Percentiles rank a stretch among this genome's conserved stretches.
These are phyloP conservation scores for Vigna nakashimae DNA, from an alignment of 306 rosid genomes.

Conservation along the genomic window DNA sequence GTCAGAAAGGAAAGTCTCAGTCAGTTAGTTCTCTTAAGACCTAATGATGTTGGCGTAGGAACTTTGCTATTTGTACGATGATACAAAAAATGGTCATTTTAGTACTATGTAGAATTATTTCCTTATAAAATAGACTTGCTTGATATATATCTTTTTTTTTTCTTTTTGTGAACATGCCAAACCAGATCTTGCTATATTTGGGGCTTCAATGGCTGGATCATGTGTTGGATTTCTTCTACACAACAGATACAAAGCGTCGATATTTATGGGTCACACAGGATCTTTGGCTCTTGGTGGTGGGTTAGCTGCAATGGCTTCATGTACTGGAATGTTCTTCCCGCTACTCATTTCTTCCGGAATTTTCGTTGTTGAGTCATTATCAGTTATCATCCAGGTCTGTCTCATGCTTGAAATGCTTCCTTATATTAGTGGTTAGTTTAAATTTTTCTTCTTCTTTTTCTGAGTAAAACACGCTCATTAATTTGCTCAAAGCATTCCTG, in stretches of 20 bases:
- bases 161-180: slow-evolving; percentile 39
- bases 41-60: neutral
- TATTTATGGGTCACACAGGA: slow-evolving; percentile 89
- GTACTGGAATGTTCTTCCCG: slow-evolving; percentile 96
- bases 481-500: slow-evolving; percentile 8
- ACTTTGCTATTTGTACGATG: slow-evolving; percentile 9
- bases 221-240: slow-evolving; percentile 97
- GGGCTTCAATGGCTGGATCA: slow-evolving; percentile 99
- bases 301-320: slow-evolving; percentile 96
- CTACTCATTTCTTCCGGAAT: slow-evolving; percentile 77
- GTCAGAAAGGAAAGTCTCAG: neutral
- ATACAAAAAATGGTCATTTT: slow-evolving; percentile 11
- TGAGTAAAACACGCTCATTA: neutral
- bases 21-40: neutral
- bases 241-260: slow-evolving; percentile 88
- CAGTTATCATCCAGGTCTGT: slow-evolving; percentile 77
- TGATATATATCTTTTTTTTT: neutral
- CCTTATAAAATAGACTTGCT: slow-evolving; percentile 31
- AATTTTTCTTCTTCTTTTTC: neutral
- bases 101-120: slow-evolving; percentile 24
- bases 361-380: slow-evolving; percentile 73
- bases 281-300: slow-evolving; percentile 95
- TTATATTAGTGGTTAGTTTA: neutral
- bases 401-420: slow-evolving; percentile 32
- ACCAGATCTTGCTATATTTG: slow-evolving; percentile 90